These are phyloP conservation scores for Bryopsis sp. DNA, from an alignment of 139 green algal genomes.

Conservation along the genomic window DNA sequence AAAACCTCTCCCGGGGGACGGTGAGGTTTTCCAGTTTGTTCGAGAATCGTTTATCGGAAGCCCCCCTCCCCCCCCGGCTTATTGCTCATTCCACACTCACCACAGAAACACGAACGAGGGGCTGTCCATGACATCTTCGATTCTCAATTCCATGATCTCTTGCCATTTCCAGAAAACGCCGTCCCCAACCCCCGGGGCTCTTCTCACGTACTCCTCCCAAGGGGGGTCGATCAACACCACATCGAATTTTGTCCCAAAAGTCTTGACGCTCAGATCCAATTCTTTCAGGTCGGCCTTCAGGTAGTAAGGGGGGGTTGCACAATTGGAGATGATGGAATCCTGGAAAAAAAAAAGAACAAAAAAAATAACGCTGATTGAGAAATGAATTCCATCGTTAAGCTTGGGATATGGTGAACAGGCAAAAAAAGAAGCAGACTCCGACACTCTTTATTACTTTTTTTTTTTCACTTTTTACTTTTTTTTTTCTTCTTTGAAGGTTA, in stretches of 20 bases:
- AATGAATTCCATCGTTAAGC: no score
- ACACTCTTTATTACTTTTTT: no score
- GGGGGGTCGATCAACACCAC: slow-evolving; percentile 75
- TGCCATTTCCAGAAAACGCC: slow-evolving; percentile 54
- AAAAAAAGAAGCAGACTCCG: no score
- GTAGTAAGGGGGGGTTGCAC: slow-evolving; percentile 42
- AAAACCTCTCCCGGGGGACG: no score
- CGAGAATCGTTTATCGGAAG: slow-evolving; percentile 1
- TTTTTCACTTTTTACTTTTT: no score
- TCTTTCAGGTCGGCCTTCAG: slow-evolving; percentile 50
- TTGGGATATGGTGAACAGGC: no score
- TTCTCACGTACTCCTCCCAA: slow-evolving; percentile 73
- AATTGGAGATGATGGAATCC: not conserved
- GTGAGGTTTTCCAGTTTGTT: no score
- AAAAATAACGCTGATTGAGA: no score
- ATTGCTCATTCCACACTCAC: slow-evolving; percentile 33
- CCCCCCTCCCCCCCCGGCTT: no score
- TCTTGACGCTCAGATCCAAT: slow-evolving; percentile 35
- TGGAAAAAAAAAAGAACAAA: no score
- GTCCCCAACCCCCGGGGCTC: slow-evolving; percentile 51
- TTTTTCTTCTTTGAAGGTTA: no score
- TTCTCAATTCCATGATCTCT: slow-evolving; percentile 57
- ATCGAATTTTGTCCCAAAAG: slow-evolving; percentile 73
- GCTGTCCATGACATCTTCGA: slow-evolving; percentile 60
- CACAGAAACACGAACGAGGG: slow-evolving; percentile 73